These are phyloP conservation scores for Vitellaria paradoxa DNA, from an alignment of 179 eudicot genomes.

Conservation along the genomic window DNA sequence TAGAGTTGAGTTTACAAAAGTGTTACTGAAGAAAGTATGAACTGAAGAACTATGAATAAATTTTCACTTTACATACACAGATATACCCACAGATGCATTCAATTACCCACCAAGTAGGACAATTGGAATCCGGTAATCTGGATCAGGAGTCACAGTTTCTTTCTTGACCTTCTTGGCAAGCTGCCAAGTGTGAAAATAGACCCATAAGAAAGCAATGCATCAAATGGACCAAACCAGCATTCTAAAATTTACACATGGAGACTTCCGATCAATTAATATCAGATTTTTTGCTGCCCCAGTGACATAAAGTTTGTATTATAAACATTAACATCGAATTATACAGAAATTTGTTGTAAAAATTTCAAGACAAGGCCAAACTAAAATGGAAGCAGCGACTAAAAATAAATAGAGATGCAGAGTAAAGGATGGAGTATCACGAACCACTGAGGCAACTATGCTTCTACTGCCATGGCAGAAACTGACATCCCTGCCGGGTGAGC, in stretches of 20 bases:
- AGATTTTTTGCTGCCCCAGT: neutral
- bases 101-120: conserved; percentile 68
- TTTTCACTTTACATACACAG: neutral
- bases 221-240: neutral
- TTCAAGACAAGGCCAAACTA: neutral
- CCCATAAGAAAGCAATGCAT: neutral
- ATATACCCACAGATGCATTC: conserved; percentile 2
- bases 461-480: conserved; percentile 27
- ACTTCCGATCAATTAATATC: neutral
- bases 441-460: conserved; percentile 49
- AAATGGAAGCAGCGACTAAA: neutral
- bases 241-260: neutral
- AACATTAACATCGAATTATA: neutral
- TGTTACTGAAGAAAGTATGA: too few relatives aligned
- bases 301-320: neutral
- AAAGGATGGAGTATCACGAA: conserved; percentile 19
- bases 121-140: conserved; percentile 88
- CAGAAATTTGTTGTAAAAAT: neutral
- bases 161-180: conserved; percentile 66
- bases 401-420: neutral
- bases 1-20: neutral
- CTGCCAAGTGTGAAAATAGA: conserved; percentile 34
- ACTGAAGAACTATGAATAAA: neutral
- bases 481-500: conserved; percentile 20
- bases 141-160: conserved; percentile 80